Percentiles rank a stretch among this genome's conserved stretches.
Conservation (phyloP, 1,284 basidiomycete species). For the Cerioporus squamosus region DNA sequence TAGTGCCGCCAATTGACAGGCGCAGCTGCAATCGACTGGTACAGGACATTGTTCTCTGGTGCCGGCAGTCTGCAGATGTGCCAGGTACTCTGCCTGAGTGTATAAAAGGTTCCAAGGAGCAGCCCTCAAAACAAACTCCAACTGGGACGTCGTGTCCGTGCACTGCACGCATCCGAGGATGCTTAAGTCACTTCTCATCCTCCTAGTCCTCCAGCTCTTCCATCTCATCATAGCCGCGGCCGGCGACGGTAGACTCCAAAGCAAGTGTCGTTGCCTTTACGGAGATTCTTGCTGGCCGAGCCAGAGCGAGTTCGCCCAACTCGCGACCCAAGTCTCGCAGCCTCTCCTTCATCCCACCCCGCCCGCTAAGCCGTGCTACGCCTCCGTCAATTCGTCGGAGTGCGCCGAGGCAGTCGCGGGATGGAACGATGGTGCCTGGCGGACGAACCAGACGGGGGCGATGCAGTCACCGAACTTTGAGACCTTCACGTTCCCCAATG, state of each 20-base stretch:
- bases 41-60: too few species aligned
- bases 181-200: neutral
- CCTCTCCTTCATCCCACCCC: slow-evolving; percentile 42
- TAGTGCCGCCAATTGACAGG: too few species aligned
- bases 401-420: slow-evolving; percentile 37
- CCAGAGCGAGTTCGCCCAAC: slow-evolving; percentile 34
- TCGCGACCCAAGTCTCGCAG: slow-evolving; percentile 41
- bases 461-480: slow-evolving; percentile 47
- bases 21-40: too few species aligned
- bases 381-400: slow-evolving; percentile 33
- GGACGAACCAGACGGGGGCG: slow-evolving; percentile 44
- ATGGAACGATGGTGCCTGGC: slow-evolving; percentile 42
- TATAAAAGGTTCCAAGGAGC: too few species aligned
- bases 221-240: too few species aligned
- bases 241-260: neutral
- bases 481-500: slow-evolving; percentile 42
- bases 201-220: neutral
- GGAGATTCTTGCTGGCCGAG: slow-evolving; percentile 48
- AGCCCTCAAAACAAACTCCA: too few species aligned
- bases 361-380: slow-evolving; percentile 43
- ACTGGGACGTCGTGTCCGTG: too few species aligned
- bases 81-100: too few species aligned
- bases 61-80: too few species aligned
- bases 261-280: slow-evolving; percentile 31
- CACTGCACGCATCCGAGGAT: neutral